Evolutionary conservation across 495 filamentous ascomycete genomes (phyloP), one percentile per base, ranked within the genome.

Genomic region (Cladorrhinum samala): DNA sequence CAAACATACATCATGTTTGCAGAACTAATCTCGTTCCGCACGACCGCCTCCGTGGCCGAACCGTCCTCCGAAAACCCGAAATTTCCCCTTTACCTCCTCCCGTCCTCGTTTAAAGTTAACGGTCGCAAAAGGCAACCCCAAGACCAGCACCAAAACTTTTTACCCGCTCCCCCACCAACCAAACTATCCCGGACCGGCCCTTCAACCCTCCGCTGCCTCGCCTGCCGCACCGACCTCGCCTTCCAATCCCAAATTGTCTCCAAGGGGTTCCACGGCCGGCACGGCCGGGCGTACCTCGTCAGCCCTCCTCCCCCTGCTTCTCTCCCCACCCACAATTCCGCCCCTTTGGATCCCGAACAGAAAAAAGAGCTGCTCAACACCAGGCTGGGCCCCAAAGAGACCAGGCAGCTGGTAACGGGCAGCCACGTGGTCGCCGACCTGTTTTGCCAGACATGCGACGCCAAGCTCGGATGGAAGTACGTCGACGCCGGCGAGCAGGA

Each of bases 201-300:
- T n/a, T n/a, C n/a, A n/a, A n/a, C n/a, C 46, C 78, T 96, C 47
- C 83, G 83, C 54, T 96, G 91, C 70, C 70, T 77, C 41, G 77
- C 72, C 45, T 96, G 91, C 68, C 73, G 83, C 39, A 70, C 83
- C 43, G 86, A 95, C 64, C 74, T 96, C 19, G 88, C 86, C 56
- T 80, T 85, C 58, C 80, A 78, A 24, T 80, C 79, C 21, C 89
- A 93, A 62, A 90, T 96, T 50, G 83, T 96, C 61, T 86, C 81
- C 72, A 95, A 92, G 74, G 88, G 89, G 43, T 97, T 97, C 72
- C 92, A 84, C 18, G 91, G 91, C 47, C 87, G 91, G n/a, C 84
- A 96, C 69, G 91, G 94, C 2, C 86, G 91, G 43, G 91, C 92
- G 50, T 95, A 91, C 71, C 84, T 96, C 47, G 86, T 96, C 25